Evolutionary conservation across 2,329 filamentous ascomycete genomes (phyloP).

Genomic region (Didymella segeticola): DNA sequence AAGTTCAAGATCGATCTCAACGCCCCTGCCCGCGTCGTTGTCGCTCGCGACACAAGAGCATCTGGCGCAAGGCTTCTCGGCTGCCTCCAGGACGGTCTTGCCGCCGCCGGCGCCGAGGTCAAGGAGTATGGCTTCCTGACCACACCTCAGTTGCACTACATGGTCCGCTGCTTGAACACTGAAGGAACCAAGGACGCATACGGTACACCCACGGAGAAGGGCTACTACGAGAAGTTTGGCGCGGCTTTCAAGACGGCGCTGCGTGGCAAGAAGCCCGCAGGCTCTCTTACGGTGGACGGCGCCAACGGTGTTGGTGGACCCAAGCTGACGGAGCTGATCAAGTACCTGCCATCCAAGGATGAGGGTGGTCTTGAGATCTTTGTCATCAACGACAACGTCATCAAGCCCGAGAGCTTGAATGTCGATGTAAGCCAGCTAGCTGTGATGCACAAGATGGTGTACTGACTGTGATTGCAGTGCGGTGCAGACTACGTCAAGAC

Average conservation of each 20-base stretch:
- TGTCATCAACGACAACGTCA: conserved; percentile 90
- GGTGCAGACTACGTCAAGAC: conserved; percentile 98
- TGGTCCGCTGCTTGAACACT: conserved; percentile 93
- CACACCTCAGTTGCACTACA: conserved; percentile 97
- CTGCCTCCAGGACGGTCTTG: conserved; percentile 79
- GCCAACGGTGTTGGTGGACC: conserved; percentile 96
- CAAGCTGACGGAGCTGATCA: conserved; percentile 85
- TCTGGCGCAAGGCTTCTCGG: conserved; percentile 84
- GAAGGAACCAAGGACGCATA: conserved; percentile 86
- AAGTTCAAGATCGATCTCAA: conserved; percentile 67
- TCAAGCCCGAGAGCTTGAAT: conserved; percentile 88
- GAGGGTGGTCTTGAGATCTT: conserved; percentile 78
- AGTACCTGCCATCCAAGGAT: conserved; percentile 72
- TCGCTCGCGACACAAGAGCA: conserved; percentile 89
- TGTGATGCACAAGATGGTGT: neutral
- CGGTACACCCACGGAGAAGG: conserved; percentile 84
- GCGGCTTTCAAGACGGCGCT: conserved; percentile 85
- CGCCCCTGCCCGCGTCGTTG: conserved; percentile 79
- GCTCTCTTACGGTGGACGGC: conserved; percentile 85
- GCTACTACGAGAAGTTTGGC: conserved; percentile 93
- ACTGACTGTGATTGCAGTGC: conserved; percentile 61
- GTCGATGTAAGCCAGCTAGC: conserved; percentile 69
- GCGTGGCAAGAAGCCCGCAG: conserved; percentile 71
- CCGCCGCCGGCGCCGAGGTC: conserved; percentile 74
- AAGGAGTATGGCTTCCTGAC: conserved; percentile 91